These are phyloP conservation scores for Pseudogymnoascus sp. DNA, from an alignment of 2,329 filamentous ascomycete genomes.

Conservation along the genomic window DNA sequence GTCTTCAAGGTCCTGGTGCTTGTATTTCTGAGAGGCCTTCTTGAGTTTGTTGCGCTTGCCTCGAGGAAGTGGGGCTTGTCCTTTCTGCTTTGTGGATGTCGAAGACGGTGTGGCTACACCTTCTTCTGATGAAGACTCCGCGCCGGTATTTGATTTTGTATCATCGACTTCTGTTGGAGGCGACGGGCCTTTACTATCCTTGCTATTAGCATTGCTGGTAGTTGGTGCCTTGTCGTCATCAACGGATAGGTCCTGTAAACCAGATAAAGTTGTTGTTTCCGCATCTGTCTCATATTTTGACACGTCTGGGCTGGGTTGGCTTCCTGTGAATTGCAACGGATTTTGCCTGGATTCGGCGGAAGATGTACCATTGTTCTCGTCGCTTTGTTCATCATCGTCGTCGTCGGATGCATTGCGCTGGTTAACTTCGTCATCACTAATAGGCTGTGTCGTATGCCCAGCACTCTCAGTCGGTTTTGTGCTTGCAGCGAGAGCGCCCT, in stretches of 20 bases:
- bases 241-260: neutral
- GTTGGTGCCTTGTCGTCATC: slow-evolving; percentile 14
- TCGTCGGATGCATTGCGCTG: slow-evolving; percentile 21
- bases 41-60: slow-evolving; percentile 78
- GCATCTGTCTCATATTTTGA: slow-evolving; percentile 23
- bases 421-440: slow-evolving; percentile 13
- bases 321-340: neutral
- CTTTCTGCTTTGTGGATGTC: slow-evolving; percentile 37
- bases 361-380: slow-evolving; percentile 25
- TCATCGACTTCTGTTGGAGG: slow-evolving; percentile 19
- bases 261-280: slow-evolving; percentile 22
- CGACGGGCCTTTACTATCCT: neutral
- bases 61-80: slow-evolving; percentile 45
- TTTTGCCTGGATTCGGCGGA: slow-evolving; percentile 15
- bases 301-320: slow-evolving; percentile 14
- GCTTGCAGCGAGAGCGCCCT: neutral
- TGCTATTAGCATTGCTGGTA: neutral
- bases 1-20: slow-evolving; percentile 90
- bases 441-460: neutral
- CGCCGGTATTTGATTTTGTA: slow-evolving; percentile 32
- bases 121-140: slow-evolving; percentile 19
- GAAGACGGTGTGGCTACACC: slow-evolving; percentile 22
- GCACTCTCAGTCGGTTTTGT: neutral
- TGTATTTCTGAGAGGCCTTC: slow-evolving; percentile 84
- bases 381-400: slow-evolving; percentile 22